Evolutionary conservation across 2,329 filamentous ascomycete species (phyloP), one percentile per base, ranked within the genome.

Genomic region (Neofusicoccum cordaticola): DNA sequence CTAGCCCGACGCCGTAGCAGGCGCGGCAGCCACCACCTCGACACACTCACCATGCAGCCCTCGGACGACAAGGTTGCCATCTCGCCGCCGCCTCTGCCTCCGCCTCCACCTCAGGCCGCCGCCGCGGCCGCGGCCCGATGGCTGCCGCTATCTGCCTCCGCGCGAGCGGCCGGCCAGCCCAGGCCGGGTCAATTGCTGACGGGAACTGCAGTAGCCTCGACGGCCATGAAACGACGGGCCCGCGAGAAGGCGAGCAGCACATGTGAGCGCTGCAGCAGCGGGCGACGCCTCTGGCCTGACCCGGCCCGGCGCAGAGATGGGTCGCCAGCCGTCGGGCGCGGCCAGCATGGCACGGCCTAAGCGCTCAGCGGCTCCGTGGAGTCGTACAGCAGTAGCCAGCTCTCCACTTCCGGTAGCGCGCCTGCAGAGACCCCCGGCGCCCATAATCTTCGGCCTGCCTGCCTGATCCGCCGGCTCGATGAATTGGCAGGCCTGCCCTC

Each of bases 11-110:
- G 12, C 2, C n/a, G 56, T 19, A 60, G 15, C 56, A 35, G 19
- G 42, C 42, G 56, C 56, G 56, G 42, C 56, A 60, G 56, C 56
- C 56, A 60, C 53, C 37, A 17, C 53, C 9, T 44, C 53, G 53
- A 45, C 53, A 22, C 13, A 31, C 2, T 13, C 41, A 8, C 22
- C 31, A 34, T 60, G 56, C 53, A 58, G 15, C 41, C 42, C 27
- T 47, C 56, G 47, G 15, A 15, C 56, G 41, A 45, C 27, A 27
- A 9, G 27, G 12, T 60, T 27, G 39, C 31, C 56, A 19, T 22
- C 22, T 47, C 27, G 27, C 27, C 27, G 4, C 6, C 27, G 27
- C 27, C 27, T 31, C 27, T 7, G 6, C 27, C 27, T 31, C 27
- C 27, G 1, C 27, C 27, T 31, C 27, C 27, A 1, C 27, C 27